Conservation (phyloP, 192 early-diverging fungal species). For the Fimicolochytrium jonesii region DNA sequence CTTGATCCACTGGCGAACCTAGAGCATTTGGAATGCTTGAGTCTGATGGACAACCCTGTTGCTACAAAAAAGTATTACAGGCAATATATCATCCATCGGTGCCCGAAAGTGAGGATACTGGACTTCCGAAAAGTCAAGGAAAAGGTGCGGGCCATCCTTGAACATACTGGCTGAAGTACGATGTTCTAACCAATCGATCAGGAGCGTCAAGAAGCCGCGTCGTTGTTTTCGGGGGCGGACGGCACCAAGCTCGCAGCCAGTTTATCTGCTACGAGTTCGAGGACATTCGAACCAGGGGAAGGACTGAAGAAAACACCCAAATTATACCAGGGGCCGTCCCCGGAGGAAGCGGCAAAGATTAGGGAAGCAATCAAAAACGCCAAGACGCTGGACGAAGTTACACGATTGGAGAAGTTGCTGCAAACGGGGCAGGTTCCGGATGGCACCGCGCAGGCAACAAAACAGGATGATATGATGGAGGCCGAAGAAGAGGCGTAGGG, state of each 20-base stretch:
- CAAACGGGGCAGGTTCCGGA: constrained; percentile 47
- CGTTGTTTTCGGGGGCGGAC: constrained; percentile 65
- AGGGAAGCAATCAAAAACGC: constrained; percentile 71
- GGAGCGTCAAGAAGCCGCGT: constrained; percentile 80
- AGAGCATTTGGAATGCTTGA: constrained; percentile 51
- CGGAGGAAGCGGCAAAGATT: constrained; percentile 70
- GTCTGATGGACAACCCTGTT: constrained; percentile 88
- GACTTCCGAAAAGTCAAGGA: constrained; percentile 80
- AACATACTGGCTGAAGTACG: neutral
- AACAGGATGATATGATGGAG: too few relatives aligned
- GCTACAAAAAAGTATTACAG: constrained; percentile 77
- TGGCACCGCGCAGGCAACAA: too few relatives aligned
- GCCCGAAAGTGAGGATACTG: constrained; percentile 72
- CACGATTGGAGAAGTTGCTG: constrained; percentile 63
- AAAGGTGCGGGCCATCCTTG: constrained; percentile 39
- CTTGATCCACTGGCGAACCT: constrained; percentile 65
- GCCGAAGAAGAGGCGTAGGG: too few relatives aligned
- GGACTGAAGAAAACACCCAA: constrained; percentile 55
- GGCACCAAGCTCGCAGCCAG: constrained; percentile 51
- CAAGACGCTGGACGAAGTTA: constrained; percentile 71
- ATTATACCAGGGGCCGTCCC: constrained; percentile 51
- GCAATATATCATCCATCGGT: constrained; percentile 68
- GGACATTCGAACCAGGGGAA: constrained; percentile 87
- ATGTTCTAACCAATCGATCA: constrained; percentile 29
- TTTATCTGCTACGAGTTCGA: constrained; percentile 56